These are phyloP conservation scores for Rhodotorula paludigena DNA, from an alignment of 768 basidiomycete genomes.

Conservation along the genomic window DNA sequence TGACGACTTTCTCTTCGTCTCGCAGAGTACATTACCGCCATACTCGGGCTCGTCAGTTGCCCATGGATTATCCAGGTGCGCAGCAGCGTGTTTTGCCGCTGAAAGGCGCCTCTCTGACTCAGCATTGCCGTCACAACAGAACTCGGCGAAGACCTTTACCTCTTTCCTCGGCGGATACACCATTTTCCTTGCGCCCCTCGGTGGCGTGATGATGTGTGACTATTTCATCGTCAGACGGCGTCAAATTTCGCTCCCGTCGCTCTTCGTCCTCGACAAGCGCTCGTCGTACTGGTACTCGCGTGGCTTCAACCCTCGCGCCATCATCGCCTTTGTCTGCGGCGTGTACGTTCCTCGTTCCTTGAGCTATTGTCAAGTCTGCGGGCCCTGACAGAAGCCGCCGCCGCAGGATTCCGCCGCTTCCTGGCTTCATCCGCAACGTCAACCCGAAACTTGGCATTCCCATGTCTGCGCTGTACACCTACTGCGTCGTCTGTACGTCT, in stretches of 20 bases:
- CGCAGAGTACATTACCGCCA: constrained; percentile 18
- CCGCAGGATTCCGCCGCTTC: constrained; percentile 39
- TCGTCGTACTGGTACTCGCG: constrained; percentile 3
- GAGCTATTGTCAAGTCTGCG: neutral
- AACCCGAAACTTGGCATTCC: constrained; percentile 29
- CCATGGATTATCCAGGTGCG: constrained; percentile 16
- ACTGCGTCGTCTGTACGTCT: neutral
- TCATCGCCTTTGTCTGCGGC: constrained; percentile 61
- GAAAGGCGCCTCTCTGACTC: too few relatives aligned
- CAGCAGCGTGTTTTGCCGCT: too few relatives aligned
- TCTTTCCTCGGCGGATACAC: constrained; percentile 64
- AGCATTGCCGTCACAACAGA: neutral
- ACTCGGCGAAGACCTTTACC: constrained; percentile 54
- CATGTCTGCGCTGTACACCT: constrained; percentile 9
- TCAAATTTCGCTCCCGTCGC: constrained; percentile 28
- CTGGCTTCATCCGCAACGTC: constrained; percentile 38
- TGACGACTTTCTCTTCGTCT: constrained; percentile 46
- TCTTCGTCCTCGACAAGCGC: constrained; percentile 52
- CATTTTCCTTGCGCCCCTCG: constrained; percentile 57
- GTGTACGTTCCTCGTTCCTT: constrained; percentile 47
- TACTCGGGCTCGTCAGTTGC: constrained; percentile 10
- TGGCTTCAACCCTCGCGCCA: constrained; percentile 67
- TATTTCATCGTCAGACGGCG: constrained; percentile 38
- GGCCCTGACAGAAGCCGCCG: too few relatives aligned
- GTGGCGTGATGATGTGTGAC: constrained; percentile 39